These are phyloP conservation scores for Yamadazyma diospyri DNA, from an alignment of 1,139 yeast genomes.

Conservation along the genomic window DNA sequence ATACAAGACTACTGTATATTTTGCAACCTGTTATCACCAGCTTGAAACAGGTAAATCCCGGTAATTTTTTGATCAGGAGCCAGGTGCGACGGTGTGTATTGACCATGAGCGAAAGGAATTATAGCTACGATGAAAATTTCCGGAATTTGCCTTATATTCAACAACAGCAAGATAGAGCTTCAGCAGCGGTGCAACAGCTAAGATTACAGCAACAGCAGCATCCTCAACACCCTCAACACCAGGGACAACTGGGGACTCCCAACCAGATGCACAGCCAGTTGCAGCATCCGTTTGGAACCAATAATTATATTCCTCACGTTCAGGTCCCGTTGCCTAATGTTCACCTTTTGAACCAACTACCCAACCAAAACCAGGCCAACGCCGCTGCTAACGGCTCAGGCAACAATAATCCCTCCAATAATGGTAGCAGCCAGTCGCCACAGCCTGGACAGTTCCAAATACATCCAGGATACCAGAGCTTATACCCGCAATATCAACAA, in stretches of 20 bases:
- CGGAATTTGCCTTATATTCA: conserved; percentile 5
- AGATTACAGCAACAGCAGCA: conserved; percentile 17
- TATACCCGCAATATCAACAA: conserved; percentile 14
- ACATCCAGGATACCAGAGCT: conserved; percentile 9
- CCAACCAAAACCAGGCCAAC: neutral
- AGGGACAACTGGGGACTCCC: neutral
- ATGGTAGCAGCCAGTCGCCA: neutral
- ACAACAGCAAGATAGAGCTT: conserved; percentile 8
- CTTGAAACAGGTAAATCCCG: too few relatives aligned
- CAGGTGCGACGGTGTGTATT: neutral
- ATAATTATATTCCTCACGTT: conserved; percentile 5
- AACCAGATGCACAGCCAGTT: conserved; percentile 1
- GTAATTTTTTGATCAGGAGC: neutral
- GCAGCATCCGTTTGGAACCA: neutral
- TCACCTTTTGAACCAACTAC: conserved; percentile 7
- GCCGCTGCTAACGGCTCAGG: neutral
- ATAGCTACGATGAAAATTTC: conserved; percentile 6
- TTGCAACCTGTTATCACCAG: too few relatives aligned
- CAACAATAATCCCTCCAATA: neutral
- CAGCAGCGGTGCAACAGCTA: conserved; percentile 14
- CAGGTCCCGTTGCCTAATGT: conserved; percentile 9
- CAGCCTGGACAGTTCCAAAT: conserved; percentile 9
- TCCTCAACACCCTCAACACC: neutral
- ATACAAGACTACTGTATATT: conserved; percentile 6
- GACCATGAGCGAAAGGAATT: conserved; percentile 2